Evolutionary conservation across 2,329 filamentous ascomycete genomes (phyloP).

Genomic region (Coniosporium tulheliwenetii): DNA sequence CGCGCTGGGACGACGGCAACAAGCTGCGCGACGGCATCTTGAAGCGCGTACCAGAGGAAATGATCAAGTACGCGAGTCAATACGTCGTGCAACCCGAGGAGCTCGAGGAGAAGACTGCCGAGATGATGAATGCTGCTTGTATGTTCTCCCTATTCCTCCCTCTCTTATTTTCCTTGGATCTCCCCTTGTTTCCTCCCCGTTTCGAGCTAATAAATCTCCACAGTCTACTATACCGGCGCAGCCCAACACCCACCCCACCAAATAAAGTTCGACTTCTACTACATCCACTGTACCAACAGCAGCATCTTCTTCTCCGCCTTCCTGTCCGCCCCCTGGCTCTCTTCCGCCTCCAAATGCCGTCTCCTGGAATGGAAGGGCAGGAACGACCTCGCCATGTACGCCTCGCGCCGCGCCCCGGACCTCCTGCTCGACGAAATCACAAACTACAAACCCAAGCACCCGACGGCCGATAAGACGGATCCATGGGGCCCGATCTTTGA

Average conservation of each 20-base stretch:
- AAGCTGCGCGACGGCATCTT: constrained; percentile 58
- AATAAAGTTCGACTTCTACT: constrained; percentile 70
- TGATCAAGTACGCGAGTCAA: constrained; percentile 43
- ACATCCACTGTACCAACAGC: constrained; percentile 61
- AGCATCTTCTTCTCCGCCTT: constrained; percentile 60
- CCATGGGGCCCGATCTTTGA: constrained; percentile 29
- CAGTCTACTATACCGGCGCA: constrained; percentile 41
- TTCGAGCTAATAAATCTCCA: background rate
- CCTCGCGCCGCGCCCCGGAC: constrained; percentile 47
- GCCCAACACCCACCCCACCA: constrained; percentile 49
- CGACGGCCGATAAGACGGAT: constrained; percentile 9
- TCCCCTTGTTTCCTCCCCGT: too few species aligned
- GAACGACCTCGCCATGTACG: constrained; percentile 58
- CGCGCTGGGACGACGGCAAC: constrained; percentile 38
- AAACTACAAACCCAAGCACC: constrained; percentile 39
- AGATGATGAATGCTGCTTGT: constrained; percentile 55
- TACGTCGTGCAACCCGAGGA: constrained; percentile 37
- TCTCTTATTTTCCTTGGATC: background rate
- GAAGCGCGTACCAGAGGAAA: constrained; percentile 43
- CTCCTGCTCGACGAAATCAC: constrained; percentile 44
- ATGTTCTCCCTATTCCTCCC: constrained; percentile 6
- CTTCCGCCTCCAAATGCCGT: constrained; percentile 43
- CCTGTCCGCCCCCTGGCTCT: constrained; percentile 44
- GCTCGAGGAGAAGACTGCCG: constrained; percentile 39
- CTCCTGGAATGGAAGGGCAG: constrained; percentile 73